Evolutionary conservation across 148 eudicot genomes (phyloP).

Genomic region (Fagopyrum tataricum): DNA sequence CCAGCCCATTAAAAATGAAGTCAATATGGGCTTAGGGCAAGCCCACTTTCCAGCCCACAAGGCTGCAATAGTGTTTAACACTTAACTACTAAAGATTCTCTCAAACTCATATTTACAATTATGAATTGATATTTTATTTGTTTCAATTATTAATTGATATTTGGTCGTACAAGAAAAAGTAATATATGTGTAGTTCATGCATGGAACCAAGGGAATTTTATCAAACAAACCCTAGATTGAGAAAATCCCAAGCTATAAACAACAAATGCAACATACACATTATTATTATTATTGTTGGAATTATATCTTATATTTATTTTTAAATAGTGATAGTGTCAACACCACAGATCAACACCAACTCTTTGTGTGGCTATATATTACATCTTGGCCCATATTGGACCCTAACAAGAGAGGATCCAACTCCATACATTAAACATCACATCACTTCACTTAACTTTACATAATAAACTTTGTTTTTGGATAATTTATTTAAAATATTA

Average conservation of each 20-base stretch:
- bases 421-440: not conserved
- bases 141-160: not conserved
- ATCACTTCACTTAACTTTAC: not conserved
- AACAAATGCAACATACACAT: slow-evolving; percentile 6
- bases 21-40: not conserved
- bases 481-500: not conserved
- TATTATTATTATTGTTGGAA: not conserved
- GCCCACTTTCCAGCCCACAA: not conserved
- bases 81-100: no score
- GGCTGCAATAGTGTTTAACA: not conserved
- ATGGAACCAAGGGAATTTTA: not conserved
- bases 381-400: not conserved
- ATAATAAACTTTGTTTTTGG: not conserved
- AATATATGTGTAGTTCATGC: not conserved
- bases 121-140: not conserved
- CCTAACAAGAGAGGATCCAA: not conserved
- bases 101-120: not conserved
- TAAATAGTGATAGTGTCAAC: not conserved
- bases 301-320: not conserved
- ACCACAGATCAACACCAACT: not conserved
- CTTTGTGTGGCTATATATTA: not conserved
- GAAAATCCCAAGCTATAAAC: slow-evolving; percentile 4
- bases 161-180: not conserved
- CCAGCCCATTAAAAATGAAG: not conserved
- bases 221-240: not conserved